Evolutionary conservation across 495 filamentous ascomycete species (phyloP), one percentile per base, ranked within the genome.

Genomic region (Cladorrhinum samala): DNA sequence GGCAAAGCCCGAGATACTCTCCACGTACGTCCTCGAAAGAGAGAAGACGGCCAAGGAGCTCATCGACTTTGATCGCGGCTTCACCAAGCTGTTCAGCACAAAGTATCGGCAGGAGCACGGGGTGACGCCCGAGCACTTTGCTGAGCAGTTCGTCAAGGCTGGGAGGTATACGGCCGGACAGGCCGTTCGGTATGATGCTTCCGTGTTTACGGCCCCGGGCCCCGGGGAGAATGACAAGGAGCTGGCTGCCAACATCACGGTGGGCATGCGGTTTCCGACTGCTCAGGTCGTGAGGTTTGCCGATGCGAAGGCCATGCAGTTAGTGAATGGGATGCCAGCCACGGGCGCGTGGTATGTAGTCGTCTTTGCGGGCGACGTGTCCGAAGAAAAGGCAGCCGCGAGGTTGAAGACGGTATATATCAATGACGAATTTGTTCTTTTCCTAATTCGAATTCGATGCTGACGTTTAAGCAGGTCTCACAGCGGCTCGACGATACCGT

Each of bases 21-120:
- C 82, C 57, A 87, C 87, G 2, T 92, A 91, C 55, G 77, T 85
- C 6, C 58, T 78, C 3, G 88, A 92, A 65, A 76, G 87, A 2
- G 73, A 82, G 59, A 77, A 77, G 56, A 82, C 84, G 16, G 87
- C 87, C 2, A 72, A 77, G n/a, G 78, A 86, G 46, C 67, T 93
- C 36, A 87, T 91, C 54, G 81, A 83, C 30, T 91, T 90, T 55
- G 87, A 91, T 52, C 74, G 82, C 0, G 72, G 77, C 54, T 89
- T 85, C 58, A 76, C 85, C 0, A 73, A 75, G 50, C 65, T 83
- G 3, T 87, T 88, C 61, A 81, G 77, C 18, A 55, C 62, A 8
- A 55, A 63, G 40, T 72, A 62, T 44, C 60, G 70, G 16, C 56
- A 58, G 27, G 65, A 70, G 40, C 54, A 69, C 51, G 63, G 30